Base-by-base conservation (phyloP, 805 yeast species). In the Pichia insulana region DNA sequence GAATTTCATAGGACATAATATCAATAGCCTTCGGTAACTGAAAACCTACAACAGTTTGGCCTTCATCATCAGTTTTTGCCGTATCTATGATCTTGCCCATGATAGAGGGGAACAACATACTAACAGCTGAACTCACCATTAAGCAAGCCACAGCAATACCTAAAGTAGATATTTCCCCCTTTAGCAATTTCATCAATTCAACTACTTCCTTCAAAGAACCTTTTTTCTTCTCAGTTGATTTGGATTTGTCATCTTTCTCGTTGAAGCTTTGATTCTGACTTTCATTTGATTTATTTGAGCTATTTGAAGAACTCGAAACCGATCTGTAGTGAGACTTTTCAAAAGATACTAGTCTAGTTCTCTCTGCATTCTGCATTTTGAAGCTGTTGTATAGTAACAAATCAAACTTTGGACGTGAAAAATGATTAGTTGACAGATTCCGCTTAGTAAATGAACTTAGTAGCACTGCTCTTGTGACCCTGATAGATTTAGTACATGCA, bases 51-150 rank as follows among this genome's bases (percentile, higher is more conserved):
- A 49, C 11, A 34, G 26, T 39, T 11, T 45, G 42, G 1, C 57
- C 62, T 4, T 55, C 39, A 10, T 44, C 48, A 40, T 42, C 50
- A 2, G 50, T 57, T 40, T 64, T 72, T 4, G 83, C 78, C 2
- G 80, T 73, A 59, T 89, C 97, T 17, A 90, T 72, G 38, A 89
- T 79, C 54, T 83, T 83, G 27, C 97, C 97, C 43, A 90, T 83
- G 19, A 86, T 70, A 36, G 81, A 66, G 7, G 97, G 97, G 34
- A 90, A 68, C 11, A 81, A 63, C 85, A 90, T 82, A 22, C 88
- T 73, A 5, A 86, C 82, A 1, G 87, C 75, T 2, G 96, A 83
- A 0, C 96, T 78, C 5, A 81, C 55, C 6, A 79, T 62, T 27
- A 90, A 68, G 43, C 85, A 71, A 0, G 70, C 50, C 32, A 89